Conservation (phyloP, 352 stramenopile species). For the Pythium phragmitis region DNA sequence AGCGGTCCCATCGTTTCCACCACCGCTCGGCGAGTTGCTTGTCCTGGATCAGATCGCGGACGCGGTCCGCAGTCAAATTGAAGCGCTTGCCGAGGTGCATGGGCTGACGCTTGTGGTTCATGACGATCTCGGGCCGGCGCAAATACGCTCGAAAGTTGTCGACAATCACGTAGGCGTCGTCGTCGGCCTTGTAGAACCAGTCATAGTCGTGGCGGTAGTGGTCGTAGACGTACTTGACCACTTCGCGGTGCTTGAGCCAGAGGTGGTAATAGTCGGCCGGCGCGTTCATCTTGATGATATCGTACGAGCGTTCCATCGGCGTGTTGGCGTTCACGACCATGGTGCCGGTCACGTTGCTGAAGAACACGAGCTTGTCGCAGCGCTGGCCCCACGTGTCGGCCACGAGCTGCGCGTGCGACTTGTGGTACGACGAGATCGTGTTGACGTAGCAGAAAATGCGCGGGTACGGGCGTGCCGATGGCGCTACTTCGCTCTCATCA, state of each 20-base stretch:
- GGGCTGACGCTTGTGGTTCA: conserved; percentile 45
- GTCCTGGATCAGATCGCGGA: conserved; percentile 46
- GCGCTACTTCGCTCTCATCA: not conserved
- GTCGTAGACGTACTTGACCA: conserved; percentile 62
- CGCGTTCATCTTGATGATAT: conserved; percentile 50
- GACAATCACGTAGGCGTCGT: conserved; percentile 80
- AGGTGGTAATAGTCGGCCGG: conserved; percentile 74
- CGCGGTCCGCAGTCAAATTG: conserved; percentile 57
- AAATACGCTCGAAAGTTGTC: conserved; percentile 76
- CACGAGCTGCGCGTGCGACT: conserved; percentile 55
- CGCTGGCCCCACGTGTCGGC: conserved; percentile 81
- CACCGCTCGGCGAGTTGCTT: conserved; percentile 59
- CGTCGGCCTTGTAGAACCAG: conserved; percentile 88
- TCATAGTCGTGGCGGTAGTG: conserved; percentile 80
- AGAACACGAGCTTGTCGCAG: conserved; percentile 80
- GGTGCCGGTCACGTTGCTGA: conserved; percentile 66
- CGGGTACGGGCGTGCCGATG: conserved; percentile 31
- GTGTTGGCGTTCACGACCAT: conserved; percentile 38
- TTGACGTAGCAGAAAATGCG: conserved; percentile 76
- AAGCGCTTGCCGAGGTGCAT: conserved; percentile 87
- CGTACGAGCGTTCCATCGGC: conserved; percentile 30
- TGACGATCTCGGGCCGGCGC: conserved; percentile 61
- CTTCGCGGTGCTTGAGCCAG: conserved; percentile 83
- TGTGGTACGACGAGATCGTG: conserved; percentile 74
- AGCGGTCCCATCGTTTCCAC: conserved; percentile 56